These are phyloP conservation scores for Kodamaea plutei DNA, from an alignment of 1,139 yeast genomes.

Conservation along the genomic window DNA sequence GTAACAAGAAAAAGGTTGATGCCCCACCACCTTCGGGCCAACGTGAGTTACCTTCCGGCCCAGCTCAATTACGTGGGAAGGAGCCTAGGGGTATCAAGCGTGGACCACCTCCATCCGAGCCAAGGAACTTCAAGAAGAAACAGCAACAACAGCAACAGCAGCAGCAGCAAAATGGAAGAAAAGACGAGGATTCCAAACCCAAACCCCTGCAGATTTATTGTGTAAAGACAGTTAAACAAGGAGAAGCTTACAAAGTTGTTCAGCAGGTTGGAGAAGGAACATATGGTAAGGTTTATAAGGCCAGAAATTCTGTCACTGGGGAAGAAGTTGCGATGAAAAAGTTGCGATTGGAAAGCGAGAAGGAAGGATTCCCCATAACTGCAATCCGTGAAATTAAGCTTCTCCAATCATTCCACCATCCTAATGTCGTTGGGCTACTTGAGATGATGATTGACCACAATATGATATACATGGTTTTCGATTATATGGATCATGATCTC, in stretches of 20 bases:
- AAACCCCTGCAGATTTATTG: conserved; percentile 31
- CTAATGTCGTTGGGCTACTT: conserved; percentile 70
- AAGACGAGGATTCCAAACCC: conserved; percentile 4
- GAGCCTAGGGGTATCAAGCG: conserved; percentile 14
- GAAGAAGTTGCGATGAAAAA: conserved; percentile 79
- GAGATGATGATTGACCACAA: conserved; percentile 90
- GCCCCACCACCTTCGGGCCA: no score
- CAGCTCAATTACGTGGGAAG: conserved; percentile 5
- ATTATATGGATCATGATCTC: conserved; percentile 89
- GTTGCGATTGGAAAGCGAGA: conserved; percentile 76
- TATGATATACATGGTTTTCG: conserved; percentile 84
- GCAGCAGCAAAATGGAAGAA: background rate
- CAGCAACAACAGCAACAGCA: no score
- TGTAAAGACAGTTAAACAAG: conserved; percentile 22
- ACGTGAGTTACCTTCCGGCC: conserved; percentile 5
- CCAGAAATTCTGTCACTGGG: conserved; percentile 62
- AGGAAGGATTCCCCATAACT: conserved; percentile 95
- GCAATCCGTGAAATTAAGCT: conserved; percentile 89
- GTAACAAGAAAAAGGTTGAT: no score
- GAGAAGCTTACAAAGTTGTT: conserved; percentile 34
- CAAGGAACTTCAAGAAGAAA: conserved; percentile 16
- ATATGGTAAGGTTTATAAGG: conserved; percentile 50
- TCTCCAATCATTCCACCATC: conserved; percentile 81
- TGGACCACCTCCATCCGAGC: conserved; percentile 16
- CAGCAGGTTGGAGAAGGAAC: conserved; percentile 53